Conservation (phyloP, 192 early-diverging fungal species). For the Thamnidium elegans region DNA sequence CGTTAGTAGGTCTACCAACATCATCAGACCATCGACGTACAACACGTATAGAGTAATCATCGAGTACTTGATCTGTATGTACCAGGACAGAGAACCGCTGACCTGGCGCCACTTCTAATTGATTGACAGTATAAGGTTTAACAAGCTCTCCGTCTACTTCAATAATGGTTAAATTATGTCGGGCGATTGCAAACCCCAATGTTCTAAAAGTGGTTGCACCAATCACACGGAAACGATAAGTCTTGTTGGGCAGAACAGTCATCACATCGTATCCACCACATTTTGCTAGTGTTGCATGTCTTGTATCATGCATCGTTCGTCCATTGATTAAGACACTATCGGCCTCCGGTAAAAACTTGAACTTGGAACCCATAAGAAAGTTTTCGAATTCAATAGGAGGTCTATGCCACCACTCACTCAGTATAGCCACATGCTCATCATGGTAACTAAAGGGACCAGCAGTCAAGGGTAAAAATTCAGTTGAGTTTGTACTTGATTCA, state of each 20-base stretch:
- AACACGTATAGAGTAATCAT: constrained; percentile 33
- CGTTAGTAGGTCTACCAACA: constrained; percentile 17
- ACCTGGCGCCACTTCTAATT: constrained; percentile 40
- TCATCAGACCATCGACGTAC: constrained; percentile 20
- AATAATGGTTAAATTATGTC: constrained; percentile 53
- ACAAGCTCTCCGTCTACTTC: constrained; percentile 49
- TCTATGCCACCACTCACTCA: constrained; percentile 47
- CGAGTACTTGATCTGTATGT: constrained; percentile 25
- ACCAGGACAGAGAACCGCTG: constrained; percentile 52
- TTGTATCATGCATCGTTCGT: background rate
- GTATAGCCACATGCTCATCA: constrained; percentile 31
- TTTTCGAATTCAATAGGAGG: constrained; percentile 28
- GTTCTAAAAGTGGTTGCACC: constrained; percentile 42
- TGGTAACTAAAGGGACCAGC: constrained; percentile 33
- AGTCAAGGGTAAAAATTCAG: background rate
- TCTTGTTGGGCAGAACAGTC: constrained; percentile 24
- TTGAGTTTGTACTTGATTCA: background rate
- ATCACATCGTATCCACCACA: constrained; percentile 24
- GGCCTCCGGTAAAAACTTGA: constrained; percentile 25
- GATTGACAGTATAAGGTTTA: constrained; percentile 37
- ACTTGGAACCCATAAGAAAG: constrained; percentile 15
- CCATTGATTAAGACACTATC: constrained; percentile 54
- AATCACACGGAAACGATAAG: constrained; percentile 43
- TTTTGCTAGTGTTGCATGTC: background rate
- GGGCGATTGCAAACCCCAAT: constrained; percentile 44